Conservation (phyloP, 768 basidiomycete species). For the Hirschioporus abietinus region DNA sequence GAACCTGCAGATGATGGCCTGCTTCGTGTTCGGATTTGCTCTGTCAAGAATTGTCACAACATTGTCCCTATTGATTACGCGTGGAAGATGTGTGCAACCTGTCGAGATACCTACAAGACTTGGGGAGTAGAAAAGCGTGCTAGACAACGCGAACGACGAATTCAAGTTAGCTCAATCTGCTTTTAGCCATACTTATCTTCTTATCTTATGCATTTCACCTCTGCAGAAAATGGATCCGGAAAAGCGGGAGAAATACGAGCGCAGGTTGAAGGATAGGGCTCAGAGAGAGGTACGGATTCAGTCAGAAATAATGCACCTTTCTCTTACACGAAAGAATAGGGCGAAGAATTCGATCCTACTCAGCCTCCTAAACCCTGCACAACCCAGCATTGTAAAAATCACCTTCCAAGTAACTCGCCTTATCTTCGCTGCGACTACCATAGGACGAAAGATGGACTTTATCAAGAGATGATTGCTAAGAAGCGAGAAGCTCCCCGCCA, state of each 20-base stretch:
- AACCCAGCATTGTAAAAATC: not conserved
- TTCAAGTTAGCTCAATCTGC: not conserved
- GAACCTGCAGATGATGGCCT: not conserved
- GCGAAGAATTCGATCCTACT: not conserved
- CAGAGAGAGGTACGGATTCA: not conserved
- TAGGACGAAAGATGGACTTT: not conserved
- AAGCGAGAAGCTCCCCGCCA: not conserved
- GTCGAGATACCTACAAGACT: not conserved
- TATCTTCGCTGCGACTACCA: not conserved
- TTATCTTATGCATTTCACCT: not conserved
- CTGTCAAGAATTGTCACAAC: constrained; percentile 2
- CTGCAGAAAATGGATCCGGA: not conserved
- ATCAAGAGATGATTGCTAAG: not conserved
- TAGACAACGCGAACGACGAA: not conserved
- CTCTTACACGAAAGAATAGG: not conserved
- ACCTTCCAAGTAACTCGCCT: not conserved
- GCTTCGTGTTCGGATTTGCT: constrained; percentile 3
- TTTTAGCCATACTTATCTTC: not conserved
- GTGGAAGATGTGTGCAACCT: constrained; percentile 4
- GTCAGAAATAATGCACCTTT: not conserved
- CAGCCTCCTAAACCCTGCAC: not conserved
- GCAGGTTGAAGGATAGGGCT: not conserved
- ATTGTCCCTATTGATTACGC: not conserved
- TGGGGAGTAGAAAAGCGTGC: constrained; percentile 4
- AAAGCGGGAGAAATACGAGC: constrained; percentile 2